Percentiles rank a stretch among this genome's conserved stretches.
These are phyloP conservation scores for Plasmodium yoelii DNA, from an alignment of 169 alveolate species.

Conservation along the genomic window DNA sequence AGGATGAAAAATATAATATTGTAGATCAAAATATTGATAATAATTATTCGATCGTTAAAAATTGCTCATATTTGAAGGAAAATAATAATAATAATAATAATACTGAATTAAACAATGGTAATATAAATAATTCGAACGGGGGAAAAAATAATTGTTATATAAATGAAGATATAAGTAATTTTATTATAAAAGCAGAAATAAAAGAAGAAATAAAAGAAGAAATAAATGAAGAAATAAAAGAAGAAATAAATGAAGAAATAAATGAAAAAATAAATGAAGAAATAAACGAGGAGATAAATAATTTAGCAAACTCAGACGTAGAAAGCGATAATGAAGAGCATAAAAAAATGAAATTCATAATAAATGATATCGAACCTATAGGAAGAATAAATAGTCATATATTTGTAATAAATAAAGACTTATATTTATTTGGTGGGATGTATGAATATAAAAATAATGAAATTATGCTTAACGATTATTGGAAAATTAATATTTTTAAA, in stretches of 20 bases:
- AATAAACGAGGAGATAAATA: constrained; percentile 22
- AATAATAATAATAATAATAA: constrained; percentile 17
- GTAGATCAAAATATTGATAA: constrained; percentile 69
- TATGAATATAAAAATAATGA: constrained; percentile 83
- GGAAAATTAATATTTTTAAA: constrained; percentile 84
- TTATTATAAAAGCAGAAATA: neutral
- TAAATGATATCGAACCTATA: constrained; percentile 66
- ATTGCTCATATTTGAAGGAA: constrained; percentile 31
- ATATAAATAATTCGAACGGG: constrained; percentile 44
- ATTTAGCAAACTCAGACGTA: constrained; percentile 37
- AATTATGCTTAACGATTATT: constrained; percentile 85
- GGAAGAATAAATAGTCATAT: constrained; percentile 83
- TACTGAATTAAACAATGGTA: constrained; percentile 38
- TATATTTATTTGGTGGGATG: constrained; percentile 85
- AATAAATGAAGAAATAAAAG: neutral
- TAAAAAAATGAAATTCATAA: constrained; percentile 37
- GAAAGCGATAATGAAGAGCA: constrained; percentile 28
- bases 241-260: neutral
- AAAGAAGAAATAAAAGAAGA: constrained; percentile 3
- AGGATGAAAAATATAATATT: constrained; percentile 74
- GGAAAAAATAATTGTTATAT: too few species aligned
- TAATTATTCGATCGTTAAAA: constrained; percentile 76
- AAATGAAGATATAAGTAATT: constrained; percentile 1
- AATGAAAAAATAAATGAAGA: constrained; percentile 23
- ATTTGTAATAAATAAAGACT: constrained; percentile 76